Base-by-base conservation (phyloP, 345 rosid species). In the Odontarrhena argentea region DNA sequence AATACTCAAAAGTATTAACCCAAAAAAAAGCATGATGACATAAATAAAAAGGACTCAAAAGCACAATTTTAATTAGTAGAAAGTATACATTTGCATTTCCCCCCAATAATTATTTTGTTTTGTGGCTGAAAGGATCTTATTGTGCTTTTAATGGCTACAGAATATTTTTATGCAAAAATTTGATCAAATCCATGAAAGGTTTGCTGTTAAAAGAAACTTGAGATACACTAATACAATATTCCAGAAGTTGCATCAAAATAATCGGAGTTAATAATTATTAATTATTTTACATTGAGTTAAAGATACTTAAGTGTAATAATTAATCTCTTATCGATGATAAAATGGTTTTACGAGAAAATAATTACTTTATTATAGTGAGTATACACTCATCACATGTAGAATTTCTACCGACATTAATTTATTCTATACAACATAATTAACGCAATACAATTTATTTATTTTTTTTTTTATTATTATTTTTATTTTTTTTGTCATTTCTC, bases 401-500 rank as follows among this genome's bases (percentile, higher is more conserved):
- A 25, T 10, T 30, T 47, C 52, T 48, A 71, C 60, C 46, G 70
- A 65, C 60, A 64, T 37, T 3, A 32, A 13, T 35, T 22, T 49
- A 5, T 4, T 65, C 40, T 49, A 49, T 6, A 56, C 15, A 49
- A 57, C 65, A 54, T 57, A 55, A 57, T 58, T 49, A 43, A 59
- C 42, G 0, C 76, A 59, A 65, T 64, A 24, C 59, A 56, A 5
- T n/a, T 38, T 49, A n/a, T n/a, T n/a, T n/a, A n/a, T n/a, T n/a
- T n/a, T n/a, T n/a, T n/a, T n/a, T n/a, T 35, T 13, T 52, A 35
- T 44, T 1, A 32, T 22, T 26, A 24, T 65, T 6, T 52, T 40
- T 44, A 55, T 43, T 15, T 51, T 60, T 67, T 30, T 60, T 74
- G 22, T 68, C 68, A 67, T 60, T 58, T 54, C 60, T 54, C 58